Base-by-base conservation (phyloP, 805 yeast genomes). In the Kluyveromyces aestuarii region DNA sequence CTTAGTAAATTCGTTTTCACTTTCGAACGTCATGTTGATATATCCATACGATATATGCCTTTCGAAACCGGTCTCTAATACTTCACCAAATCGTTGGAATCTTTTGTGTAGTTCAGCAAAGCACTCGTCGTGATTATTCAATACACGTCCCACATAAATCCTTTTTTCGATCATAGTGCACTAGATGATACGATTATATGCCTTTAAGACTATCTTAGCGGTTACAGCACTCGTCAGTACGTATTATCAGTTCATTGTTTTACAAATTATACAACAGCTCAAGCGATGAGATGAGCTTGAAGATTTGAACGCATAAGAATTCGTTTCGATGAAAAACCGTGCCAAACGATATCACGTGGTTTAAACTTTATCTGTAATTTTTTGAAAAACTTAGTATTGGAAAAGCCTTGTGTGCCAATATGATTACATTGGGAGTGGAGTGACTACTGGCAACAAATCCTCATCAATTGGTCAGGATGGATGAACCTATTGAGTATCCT, bases 11-110 rank as follows among this genome's bases (percentile, higher is more conserved):
- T 45, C 17, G 36, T 73, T 70, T 18, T 67, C 64, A 2, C 72
- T 69, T 1, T 72, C 63, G 11, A 82, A 63, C n/a, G 70, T 66
- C 64, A 91, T 69, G 19, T 84, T 79, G 1, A 86, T 62, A 53
- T 75, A 88, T 1, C 82, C 96, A 69, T 80, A 93, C 3, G 62
- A 61, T 65, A 63, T 49, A 72, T 66, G 48, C 78, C 81, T 64
- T 79, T 90, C 61, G 69, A 71, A 60, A 68, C 82, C 54, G 76
- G 81, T 63, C 0, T 74, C 72, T 1, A 69, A 55, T 2, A 67
- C 53, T 7, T 62, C 60, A 5, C 96, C 97, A 64, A 76, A 85
- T 54, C 76, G 81, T 18, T 68, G 63, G 27, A 91, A 66, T 53
- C 96, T 75, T 2, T 64, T 43, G 41, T 71, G 69, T 44, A 91